Evolutionary conservation across 192 early-diverging fungal species (phyloP).

Genomic region (Coemansia sp.): DNA sequence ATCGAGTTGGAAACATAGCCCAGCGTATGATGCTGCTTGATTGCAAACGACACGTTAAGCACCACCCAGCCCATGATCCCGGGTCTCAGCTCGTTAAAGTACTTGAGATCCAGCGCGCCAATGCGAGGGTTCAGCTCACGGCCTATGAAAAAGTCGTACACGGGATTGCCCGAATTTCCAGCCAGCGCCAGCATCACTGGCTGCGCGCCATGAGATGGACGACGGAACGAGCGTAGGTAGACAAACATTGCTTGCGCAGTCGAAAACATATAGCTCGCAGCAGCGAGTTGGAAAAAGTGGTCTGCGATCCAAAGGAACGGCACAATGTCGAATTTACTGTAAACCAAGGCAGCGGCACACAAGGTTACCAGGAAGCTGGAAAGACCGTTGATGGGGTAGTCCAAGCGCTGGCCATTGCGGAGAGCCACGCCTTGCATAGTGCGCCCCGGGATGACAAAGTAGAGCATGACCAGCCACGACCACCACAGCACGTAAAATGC

Average conservation of each 20-base stretch:
- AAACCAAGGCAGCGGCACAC: conserved; percentile 38
- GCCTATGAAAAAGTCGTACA: conserved; percentile 96
- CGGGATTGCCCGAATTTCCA: conserved; percentile 85
- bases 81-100: conserved; percentile 89
- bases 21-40: conserved; percentile 68
- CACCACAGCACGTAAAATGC: conserved; percentile 66
- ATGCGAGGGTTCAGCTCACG: conserved; percentile 94
- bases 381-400: conserved; percentile 85
- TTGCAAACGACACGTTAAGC: conserved; percentile 73
- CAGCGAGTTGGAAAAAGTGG: conserved; percentile 70
- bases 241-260: conserved; percentile 66
- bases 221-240: conserved; percentile 73
- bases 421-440: conserved; percentile 64
- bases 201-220: conserved; percentile 6
- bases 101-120: conserved; percentile 84
- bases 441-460: conserved; percentile 68
- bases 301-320: conserved; percentile 82
- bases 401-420: conserved; percentile 68
- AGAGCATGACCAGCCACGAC: conserved; percentile 63
- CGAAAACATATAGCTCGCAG: conserved; percentile 67
- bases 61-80: conserved; percentile 90
- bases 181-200: conserved; percentile 72
- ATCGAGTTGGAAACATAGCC: conserved; percentile 74
- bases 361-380: conserved; percentile 59
- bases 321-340: conserved; percentile 52